Evolutionary conservation across 1,139 yeast species (phyloP), one percentile per base, ranked within the genome.

Genomic region (Saccharomyces hybrid): DNA sequence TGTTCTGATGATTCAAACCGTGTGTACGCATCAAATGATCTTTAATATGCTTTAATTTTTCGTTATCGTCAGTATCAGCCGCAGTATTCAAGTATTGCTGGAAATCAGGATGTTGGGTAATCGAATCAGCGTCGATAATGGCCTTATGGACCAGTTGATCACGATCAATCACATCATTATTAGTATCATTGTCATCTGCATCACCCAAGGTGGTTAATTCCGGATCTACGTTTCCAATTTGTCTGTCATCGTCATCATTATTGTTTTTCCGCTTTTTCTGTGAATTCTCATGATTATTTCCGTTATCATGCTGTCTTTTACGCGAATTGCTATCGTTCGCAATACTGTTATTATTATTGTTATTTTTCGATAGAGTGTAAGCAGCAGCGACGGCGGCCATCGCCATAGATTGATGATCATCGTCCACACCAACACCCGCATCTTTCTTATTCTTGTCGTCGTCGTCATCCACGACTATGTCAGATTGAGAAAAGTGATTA

Each of bases 91-190:
- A 62, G 56, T 73, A 75, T 53, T 74, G 77, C 55, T 74, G 78
- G 57, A 80, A 73, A 57, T 76, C 79, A 49, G 82, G 79, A 51
- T 71, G 73, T 52, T 69, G 75, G 2, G 85, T 84, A 55, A 84
- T 73, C 53, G 82, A 82, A 54, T 84, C 74, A 0, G 88, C 86
- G 61, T 83, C 87, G 57, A 82, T 71, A 47, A 85, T 81, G 2
- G 87, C 88, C 49, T 84, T 87, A 57, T 83, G 81, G 5, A 83
- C 88, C 53, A 84, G 70, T 59, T 79, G 84, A 57, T 81, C 85
- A 60, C 82, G 85, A 49, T 78, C 82, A 14, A 62, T 46, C 11
- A 53, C 50, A 26, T 34, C 51, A 14, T 25, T 29, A 9, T 25
- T 52, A 4, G 44, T 20, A 9, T 38, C 44, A 11, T 38, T 38